Evolutionary conservation across 495 filamentous ascomycete species (phyloP).

Genomic region (Lasiosphaeria hispida): DNA sequence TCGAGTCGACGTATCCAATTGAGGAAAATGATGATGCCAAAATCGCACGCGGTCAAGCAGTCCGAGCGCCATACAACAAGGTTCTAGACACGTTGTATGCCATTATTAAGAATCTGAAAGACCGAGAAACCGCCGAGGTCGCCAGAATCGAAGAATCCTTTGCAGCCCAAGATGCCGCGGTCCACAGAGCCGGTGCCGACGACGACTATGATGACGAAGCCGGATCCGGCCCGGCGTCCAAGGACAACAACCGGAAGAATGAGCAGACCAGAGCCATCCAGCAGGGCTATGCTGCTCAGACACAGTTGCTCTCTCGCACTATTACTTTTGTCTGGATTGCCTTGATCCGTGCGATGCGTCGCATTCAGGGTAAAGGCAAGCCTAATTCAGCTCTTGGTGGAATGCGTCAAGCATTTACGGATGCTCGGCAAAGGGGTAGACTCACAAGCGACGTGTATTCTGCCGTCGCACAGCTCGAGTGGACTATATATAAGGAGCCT

Average conservation of each 20-base stretch:
- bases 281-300: slow-evolving; percentile 67
- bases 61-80: slow-evolving; percentile 78
- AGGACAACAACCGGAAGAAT: slow-evolving; percentile 55
- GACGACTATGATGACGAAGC: slow-evolving; percentile 64
- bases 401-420: slow-evolving; percentile 78
- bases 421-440: slow-evolving; percentile 79
- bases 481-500: slow-evolving; percentile 90
- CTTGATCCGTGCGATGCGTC: slow-evolving; percentile 87
- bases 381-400: slow-evolving; percentile 65
- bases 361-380: slow-evolving; percentile 84
- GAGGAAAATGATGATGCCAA: slow-evolving; percentile 71
- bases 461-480: slow-evolving; percentile 86
- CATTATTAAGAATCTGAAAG: slow-evolving; percentile 68
- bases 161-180: slow-evolving; percentile 33
- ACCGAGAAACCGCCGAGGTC: slow-evolving; percentile 67
- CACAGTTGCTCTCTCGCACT: slow-evolving; percentile 67
- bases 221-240: slow-evolving; percentile 54
- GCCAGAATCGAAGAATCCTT: slow-evolving; percentile 65
- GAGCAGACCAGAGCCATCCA: slow-evolving; percentile 67
- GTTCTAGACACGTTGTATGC: slow-evolving; percentile 82
- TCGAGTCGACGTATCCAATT: slow-evolving; percentile 67
- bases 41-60: slow-evolving; percentile 65
- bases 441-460: slow-evolving; percentile 93
- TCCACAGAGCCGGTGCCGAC: slow-evolving; percentile 35
- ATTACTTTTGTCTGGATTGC: slow-evolving; percentile 93